phyloP scores from a whole-genome alignment of 169 alveolate species.

The Plasmodium coatneyi region DNA sequence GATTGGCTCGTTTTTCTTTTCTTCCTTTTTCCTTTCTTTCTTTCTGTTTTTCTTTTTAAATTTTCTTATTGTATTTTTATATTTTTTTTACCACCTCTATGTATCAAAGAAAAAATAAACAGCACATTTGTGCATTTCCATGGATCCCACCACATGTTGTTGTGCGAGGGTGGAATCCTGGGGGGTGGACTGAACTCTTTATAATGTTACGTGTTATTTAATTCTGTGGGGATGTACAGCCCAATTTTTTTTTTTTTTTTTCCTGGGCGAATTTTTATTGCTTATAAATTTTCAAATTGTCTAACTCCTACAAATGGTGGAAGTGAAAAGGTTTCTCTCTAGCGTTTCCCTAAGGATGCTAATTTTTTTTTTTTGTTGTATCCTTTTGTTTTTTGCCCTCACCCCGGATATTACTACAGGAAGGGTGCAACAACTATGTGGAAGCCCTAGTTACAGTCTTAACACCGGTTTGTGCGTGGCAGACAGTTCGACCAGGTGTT shows the following conservation, averaged over 20 bases:
- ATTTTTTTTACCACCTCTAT: conserved; percentile 16
- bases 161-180: not conserved
- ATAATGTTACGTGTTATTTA: not conserved
- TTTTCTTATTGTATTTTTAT: not conserved
- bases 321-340: not conserved
- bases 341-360: not conserved
- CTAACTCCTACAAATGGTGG: not conserved
- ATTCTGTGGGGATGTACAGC: not conserved
- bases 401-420: not conserved
- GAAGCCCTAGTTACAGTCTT: not conserved
- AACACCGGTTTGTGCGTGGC: not conserved
- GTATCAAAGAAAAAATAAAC: conserved; percentile 10
- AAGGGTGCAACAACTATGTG: not conserved
- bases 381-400: not conserved
- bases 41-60: not conserved
- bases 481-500: not conserved
- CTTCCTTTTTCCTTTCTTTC: conserved; percentile 16
- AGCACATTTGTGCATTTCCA: not conserved
- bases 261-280: not conserved
- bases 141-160: not conserved
- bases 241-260: not conserved
- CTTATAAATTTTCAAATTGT: not conserved
- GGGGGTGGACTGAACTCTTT: not conserved
- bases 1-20: conserved; percentile 30
- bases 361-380: not conserved